These are phyloP conservation scores for Colletotrichum incanum DNA, from an alignment of 2,329 filamentous ascomycete genomes.

Conservation along the genomic window DNA sequence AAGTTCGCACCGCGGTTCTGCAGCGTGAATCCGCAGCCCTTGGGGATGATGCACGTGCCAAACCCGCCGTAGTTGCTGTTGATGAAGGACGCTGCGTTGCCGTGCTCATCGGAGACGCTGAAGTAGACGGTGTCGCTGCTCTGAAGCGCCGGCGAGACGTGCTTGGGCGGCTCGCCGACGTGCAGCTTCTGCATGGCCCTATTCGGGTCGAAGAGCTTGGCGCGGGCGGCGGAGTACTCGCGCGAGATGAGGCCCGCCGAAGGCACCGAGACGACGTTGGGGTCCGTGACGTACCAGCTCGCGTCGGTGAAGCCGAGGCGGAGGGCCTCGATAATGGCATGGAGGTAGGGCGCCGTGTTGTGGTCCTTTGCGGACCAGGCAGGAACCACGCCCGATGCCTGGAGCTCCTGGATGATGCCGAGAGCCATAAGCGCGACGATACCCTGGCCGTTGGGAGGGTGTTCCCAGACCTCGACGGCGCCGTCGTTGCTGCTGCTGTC, in stretches of 20 bases:
- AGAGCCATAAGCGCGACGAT: constrained; percentile 96
- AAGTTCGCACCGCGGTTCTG: constrained; percentile 96
- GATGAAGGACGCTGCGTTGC: constrained; percentile 96
- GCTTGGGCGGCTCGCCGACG: constrained; percentile 73
- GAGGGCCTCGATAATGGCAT: constrained; percentile 89
- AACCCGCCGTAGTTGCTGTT: constrained; percentile 95
- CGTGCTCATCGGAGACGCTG: constrained; percentile 82
- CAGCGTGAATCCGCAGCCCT: constrained; percentile 90
- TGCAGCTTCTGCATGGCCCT: constrained; percentile 74
- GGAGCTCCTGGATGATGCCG: constrained; percentile 90
- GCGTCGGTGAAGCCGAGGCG: constrained; percentile 93
- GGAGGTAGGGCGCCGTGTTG: constrained; percentile 86
- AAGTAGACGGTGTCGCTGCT: constrained; percentile 97
- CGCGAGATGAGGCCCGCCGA: constrained; percentile 77
- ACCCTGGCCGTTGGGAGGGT: constrained; percentile 96
- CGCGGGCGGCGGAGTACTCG: constrained; percentile 82
- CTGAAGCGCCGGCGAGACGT: constrained; percentile 79
- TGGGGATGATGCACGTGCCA: constrained; percentile 88
- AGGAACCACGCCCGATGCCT: constrained; percentile 81
- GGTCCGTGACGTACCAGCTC: constrained; percentile 91
- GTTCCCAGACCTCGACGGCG: constrained; percentile 89
- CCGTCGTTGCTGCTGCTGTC: constrained; percentile 55
- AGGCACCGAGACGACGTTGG: constrained; percentile 80
- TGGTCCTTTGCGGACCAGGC: constrained; percentile 80
- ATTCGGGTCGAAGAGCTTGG: constrained; percentile 69